These are phyloP conservation scores for Tuctoria greenei DNA, from an alignment of 176 grass and related monocot genomes.

Conservation along the genomic window DNA sequence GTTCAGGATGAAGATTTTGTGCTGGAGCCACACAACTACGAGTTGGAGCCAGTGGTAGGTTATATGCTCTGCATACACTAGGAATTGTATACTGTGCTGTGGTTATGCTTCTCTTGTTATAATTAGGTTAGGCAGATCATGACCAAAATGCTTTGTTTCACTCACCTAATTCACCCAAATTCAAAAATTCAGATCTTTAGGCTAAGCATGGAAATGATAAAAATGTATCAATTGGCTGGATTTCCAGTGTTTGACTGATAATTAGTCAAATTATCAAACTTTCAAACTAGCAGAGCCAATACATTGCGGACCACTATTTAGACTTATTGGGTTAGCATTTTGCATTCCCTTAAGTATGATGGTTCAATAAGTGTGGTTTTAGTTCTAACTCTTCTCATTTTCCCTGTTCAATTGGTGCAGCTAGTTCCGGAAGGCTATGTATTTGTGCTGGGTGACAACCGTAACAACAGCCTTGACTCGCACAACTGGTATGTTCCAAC, in stretches of 20 bases:
- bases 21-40: constrained; percentile 80
- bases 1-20: constrained; percentile 82
- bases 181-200: neutral
- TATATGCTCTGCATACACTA: neutral
- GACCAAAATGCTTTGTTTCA: neutral
- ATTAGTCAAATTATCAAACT: neutral
- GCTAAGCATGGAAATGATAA: neutral
- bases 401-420: constrained; percentile 32
- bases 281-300: neutral
- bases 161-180: neutral
- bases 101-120: neutral
- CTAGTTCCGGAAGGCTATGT: constrained; percentile 71
- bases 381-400: neutral
- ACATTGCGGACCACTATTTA: neutral
- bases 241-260: neutral
- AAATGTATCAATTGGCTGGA: neutral
- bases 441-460: constrained; percentile 96
- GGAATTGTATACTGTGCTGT: neutral
- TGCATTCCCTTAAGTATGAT: neutral
- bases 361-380: neutral
- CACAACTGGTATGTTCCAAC: constrained; percentile 70
- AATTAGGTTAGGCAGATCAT: neutral
- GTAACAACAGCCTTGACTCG: constrained; percentile 92
- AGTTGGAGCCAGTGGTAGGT: constrained; percentile 71
- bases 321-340: neutral